Evolutionary conservation across 371 early-diverging fungal genomes (phyloP).

Genomic region (Saksenaea oblongispora): DNA sequence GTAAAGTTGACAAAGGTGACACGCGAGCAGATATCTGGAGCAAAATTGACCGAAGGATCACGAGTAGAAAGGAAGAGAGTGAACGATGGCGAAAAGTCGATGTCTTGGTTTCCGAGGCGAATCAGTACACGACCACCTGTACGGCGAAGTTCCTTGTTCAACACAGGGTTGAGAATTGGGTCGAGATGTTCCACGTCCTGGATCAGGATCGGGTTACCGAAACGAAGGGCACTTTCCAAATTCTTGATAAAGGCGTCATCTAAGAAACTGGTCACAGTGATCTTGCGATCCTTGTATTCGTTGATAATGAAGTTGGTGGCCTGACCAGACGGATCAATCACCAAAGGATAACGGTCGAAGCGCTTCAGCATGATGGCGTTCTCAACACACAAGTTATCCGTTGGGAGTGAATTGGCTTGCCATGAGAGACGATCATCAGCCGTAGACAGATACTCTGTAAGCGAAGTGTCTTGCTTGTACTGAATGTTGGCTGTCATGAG

Average conservation of each 20-base stretch:
- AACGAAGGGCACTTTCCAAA: slow-evolving; percentile 95
- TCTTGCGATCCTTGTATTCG: slow-evolving; percentile 84
- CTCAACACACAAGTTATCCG: slow-evolving; percentile 93
- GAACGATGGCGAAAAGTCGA: slow-evolving; percentile 98
- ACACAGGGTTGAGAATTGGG: slow-evolving; percentile 95
- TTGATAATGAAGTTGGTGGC: slow-evolving; percentile 89
- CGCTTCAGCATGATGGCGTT: slow-evolving; percentile 97
- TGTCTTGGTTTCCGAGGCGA: slow-evolving; percentile 94
- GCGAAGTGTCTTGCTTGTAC: slow-evolving; percentile 82
- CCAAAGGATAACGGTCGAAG: slow-evolving; percentile 93
- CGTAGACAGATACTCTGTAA: slow-evolving; percentile 90
- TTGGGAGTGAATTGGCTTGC: slow-evolving; percentile 86
- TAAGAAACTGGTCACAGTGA: slow-evolving; percentile 95
- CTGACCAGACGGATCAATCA: slow-evolving; percentile 97
- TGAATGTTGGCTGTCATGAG: slow-evolving; percentile 73
- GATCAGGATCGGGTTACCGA: slow-evolving; percentile 96
- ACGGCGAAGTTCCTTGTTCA: slow-evolving; percentile 95
- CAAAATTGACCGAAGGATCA: slow-evolving; percentile 90
- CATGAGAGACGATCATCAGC: slow-evolving; percentile 94
- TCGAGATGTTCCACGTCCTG: slow-evolving; percentile 97
- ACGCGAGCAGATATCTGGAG: slow-evolving; percentile 95
- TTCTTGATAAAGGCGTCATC: slow-evolving; percentile 97
- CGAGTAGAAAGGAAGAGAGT: slow-evolving; percentile 92
- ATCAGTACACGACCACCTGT: slow-evolving; percentile 97
- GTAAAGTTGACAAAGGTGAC: slow-evolving; percentile 99